These are phyloP conservation scores for Orbilia blumenaviensis DNA, from an alignment of 2,329 filamentous ascomycete genomes.

Conservation along the genomic window DNA sequence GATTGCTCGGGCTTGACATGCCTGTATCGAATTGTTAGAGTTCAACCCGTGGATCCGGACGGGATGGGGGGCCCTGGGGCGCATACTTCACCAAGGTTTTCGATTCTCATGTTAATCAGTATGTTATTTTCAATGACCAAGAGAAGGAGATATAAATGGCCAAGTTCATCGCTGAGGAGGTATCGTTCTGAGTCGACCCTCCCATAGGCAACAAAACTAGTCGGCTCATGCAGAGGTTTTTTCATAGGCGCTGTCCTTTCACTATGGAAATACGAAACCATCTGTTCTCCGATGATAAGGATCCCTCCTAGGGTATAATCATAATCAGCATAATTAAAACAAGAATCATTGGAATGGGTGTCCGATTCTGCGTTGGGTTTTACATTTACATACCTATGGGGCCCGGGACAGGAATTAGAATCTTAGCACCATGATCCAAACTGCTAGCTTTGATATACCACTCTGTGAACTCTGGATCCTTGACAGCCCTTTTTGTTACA, in stretches of 20 bases:
- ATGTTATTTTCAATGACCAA: slow-evolving; percentile 73
- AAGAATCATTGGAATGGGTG: not conserved
- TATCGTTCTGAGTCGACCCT: slow-evolving; percentile 82
- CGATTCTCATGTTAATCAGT: slow-evolving; percentile 77
- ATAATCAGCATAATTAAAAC: too few relatives aligned
- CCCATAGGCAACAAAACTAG: slow-evolving; percentile 91
- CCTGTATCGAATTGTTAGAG: not conserved
- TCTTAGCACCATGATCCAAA: slow-evolving; percentile 68
- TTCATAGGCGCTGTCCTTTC: slow-evolving; percentile 70
- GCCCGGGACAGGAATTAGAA: slow-evolving; percentile 71
- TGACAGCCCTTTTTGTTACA: slow-evolving; percentile 33
- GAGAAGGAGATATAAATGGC: slow-evolving; percentile 82
- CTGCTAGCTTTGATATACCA: slow-evolving; percentile 68
- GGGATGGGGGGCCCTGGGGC: not conserved
- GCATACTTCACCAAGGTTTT: slow-evolving; percentile 67
- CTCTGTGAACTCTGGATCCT: slow-evolving; percentile 62
- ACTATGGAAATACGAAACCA: slow-evolving; percentile 75
- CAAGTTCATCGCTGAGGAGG: slow-evolving; percentile 91
- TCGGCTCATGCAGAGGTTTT: slow-evolving; percentile 74
- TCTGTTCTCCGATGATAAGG: slow-evolving; percentile 80
- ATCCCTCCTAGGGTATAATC: slow-evolving; percentile 68
- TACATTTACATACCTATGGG: slow-evolving; percentile 38
- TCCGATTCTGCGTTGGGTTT: not conserved
- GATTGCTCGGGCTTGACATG: slow-evolving; percentile 61
- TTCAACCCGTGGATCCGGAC: not conserved